Evolutionary conservation across 2,329 filamentous ascomycete species (phyloP).

Genomic region (Aspergillus uvarum): DNA sequence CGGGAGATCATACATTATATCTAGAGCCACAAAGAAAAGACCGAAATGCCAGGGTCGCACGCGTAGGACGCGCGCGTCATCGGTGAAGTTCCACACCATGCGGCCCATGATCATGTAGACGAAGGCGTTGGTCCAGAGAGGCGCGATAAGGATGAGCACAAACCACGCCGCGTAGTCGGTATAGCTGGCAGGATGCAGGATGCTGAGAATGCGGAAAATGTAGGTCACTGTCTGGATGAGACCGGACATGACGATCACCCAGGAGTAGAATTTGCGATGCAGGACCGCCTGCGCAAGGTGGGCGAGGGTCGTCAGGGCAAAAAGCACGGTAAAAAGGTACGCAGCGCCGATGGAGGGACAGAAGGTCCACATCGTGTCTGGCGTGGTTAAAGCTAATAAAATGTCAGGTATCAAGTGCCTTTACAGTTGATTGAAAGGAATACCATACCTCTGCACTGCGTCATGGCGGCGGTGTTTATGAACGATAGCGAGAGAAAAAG

Average conservation of each 20-base stretch:
- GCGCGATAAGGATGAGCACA: neutral
- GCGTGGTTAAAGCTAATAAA: neutral
- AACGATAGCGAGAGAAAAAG: neutral
- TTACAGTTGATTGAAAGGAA: too few relatives aligned
- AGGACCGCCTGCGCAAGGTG: neutral
- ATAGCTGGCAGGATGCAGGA: neutral
- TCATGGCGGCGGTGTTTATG: neutral
- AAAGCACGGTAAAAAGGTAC: neutral
- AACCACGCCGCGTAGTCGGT: conserved; percentile 1
- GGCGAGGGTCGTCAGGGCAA: neutral
- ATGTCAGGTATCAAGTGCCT: neutral
- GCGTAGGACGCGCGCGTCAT: neutral
- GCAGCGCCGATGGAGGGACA: neutral
- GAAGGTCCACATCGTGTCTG: neutral
- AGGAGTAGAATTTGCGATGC: neutral
- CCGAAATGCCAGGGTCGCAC: neutral
- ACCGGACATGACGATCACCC: neutral
- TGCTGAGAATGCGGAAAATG: conserved; percentile 1
- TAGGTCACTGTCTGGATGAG: neutral
- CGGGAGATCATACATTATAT: neutral
- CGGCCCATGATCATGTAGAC: conserved; percentile 2
- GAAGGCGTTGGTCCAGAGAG: neutral
- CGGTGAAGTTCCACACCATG: conserved; percentile 2
- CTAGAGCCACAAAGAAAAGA: neutral
- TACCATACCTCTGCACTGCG: neutral